Base-by-base conservation (phyloP, 345 rosid genomes). In the Brassica rapa region DNA sequence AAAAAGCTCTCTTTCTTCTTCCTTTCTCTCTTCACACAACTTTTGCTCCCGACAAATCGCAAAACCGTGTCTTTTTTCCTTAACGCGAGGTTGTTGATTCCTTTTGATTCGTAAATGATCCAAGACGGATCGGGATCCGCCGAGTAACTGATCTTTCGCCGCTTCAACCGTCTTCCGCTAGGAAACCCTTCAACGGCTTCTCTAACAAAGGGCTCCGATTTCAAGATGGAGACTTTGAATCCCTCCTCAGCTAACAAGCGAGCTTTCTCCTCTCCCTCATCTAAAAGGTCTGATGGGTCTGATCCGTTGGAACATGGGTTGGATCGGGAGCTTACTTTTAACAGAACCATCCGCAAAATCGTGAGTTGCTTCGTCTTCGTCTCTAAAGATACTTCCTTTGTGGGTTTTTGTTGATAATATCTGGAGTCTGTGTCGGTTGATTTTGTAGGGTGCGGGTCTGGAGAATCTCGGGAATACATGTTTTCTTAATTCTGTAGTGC, bases 401-500 rank as follows among this genome's bases (percentile, higher is more conserved):
- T 60, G 35, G 0, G 3, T 6, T 12, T 65, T 8, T 61, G 39
- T 8, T 68, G 39, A 15, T 68, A 24, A 72, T 14, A 24, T 51
- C 24, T 33, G 30, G 61, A 70, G 33, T 30, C 8, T 2, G 39
- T 35, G 39, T 35, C 1, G 65, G n/a, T 63, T 10, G 27, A 29
- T 10, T 79, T 62, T 83, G 62, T 86, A 93, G 99, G 99, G 99
- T 76, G 99, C 98, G 63, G 98, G 99, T 77, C 84, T 93, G 81
- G 84, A 84, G 81, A 95, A 95, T 86, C 91, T 95, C 39, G 99
- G 99, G 81, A 95, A 95, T 77, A 95, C 99, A 74, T 95, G 99
- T 84, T 95, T 93, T 81, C 94, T 95, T 9, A 95, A 93, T 78
- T 95, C 98, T 1, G 99, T 95, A 6, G 75, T 95, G 83, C 98